A percentile compares a stretch with the other conserved stretches of the same genome.
Conservation (phyloP, 2,329 filamentous ascomycete species). For the Botrytis galanthina region DNA sequence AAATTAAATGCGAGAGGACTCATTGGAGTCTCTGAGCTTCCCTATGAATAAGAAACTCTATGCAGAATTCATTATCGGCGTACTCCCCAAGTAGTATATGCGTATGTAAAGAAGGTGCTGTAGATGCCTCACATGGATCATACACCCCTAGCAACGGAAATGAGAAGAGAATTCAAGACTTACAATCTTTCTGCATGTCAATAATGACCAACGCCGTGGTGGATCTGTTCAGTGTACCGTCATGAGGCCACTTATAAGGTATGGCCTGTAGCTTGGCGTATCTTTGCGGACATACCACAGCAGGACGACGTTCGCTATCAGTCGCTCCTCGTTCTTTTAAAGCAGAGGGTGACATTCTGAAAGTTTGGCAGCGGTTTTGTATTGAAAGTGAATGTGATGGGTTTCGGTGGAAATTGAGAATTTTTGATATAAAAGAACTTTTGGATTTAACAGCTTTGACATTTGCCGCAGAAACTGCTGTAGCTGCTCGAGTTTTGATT, state of each 20-base stretch:
- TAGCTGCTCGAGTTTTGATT: constrained; percentile 1
- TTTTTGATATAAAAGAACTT: background rate
- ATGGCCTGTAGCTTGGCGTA: constrained; percentile 19
- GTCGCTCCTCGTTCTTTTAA: background rate
- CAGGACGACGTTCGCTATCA: background rate
- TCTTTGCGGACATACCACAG: constrained; percentile 13
- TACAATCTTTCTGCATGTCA: constrained; percentile 55
- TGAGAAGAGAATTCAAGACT: constrained; percentile 22
- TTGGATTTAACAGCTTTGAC: background rate
- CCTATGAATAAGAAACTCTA: background rate
- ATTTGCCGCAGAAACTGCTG: background rate
- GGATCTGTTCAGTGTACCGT: constrained; percentile 40
- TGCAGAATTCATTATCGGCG: background rate
- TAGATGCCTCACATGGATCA: background rate
- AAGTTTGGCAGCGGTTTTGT: background rate
- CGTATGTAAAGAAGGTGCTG: background rate
- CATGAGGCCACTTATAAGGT: constrained; percentile 45
- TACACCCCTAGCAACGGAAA: background rate
- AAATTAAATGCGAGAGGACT: background rate
- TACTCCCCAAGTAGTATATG: too few species aligned
- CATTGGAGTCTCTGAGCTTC: background rate
- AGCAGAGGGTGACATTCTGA: background rate
- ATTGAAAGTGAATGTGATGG: background rate
- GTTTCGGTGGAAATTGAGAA: constrained; percentile 13
- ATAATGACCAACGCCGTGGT: constrained; percentile 53